A percentile compares a stretch with the other conserved stretches of the same genome.
These are phyloP conservation scores for Tilletia walkeri DNA, from an alignment of 1,284 basidiomycete species.

Conservation along the genomic window DNA sequence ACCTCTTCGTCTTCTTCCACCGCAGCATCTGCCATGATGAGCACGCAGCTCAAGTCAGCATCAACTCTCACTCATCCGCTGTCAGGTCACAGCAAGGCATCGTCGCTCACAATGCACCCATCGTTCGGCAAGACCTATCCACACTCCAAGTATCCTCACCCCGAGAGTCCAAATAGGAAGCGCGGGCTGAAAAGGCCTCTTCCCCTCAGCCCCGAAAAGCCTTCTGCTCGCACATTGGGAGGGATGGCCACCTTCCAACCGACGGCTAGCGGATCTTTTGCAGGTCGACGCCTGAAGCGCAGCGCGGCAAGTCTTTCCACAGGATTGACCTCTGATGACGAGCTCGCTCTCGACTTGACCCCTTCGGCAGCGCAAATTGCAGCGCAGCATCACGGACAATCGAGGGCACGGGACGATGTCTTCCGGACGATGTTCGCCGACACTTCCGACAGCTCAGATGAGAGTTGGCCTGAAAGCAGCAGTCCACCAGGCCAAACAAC, in stretches of 20 bases:
- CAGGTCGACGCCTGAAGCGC: not conserved
- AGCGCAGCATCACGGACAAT: not conserved
- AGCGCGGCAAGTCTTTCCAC: not conserved
- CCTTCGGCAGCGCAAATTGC: not conserved
- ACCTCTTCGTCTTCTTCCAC: not conserved
- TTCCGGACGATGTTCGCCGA: not conserved
- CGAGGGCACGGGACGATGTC: not conserved
- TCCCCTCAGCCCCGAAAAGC: not conserved
- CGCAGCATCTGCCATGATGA: not conserved
- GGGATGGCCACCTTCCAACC: not conserved
- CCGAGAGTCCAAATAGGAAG: not conserved
- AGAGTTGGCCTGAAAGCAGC: constrained; percentile 12
- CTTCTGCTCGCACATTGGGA: not conserved
- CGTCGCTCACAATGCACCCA: not conserved
- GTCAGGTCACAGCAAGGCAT: not conserved
- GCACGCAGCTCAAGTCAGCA: no score
- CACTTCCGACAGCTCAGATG: constrained; percentile 5
- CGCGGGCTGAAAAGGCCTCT: constrained; percentile 1
- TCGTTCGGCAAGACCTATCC: not conserved
- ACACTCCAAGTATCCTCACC: not conserved
- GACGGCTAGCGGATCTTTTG: not conserved
- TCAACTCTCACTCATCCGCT: no score
- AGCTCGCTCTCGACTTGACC: not conserved
- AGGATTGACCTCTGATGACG: not conserved
- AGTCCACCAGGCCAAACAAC: not conserved